phyloP scores from a whole-genome alignment of 1,284 basidiomycete species.

The Caloboletus firmus region DNA sequence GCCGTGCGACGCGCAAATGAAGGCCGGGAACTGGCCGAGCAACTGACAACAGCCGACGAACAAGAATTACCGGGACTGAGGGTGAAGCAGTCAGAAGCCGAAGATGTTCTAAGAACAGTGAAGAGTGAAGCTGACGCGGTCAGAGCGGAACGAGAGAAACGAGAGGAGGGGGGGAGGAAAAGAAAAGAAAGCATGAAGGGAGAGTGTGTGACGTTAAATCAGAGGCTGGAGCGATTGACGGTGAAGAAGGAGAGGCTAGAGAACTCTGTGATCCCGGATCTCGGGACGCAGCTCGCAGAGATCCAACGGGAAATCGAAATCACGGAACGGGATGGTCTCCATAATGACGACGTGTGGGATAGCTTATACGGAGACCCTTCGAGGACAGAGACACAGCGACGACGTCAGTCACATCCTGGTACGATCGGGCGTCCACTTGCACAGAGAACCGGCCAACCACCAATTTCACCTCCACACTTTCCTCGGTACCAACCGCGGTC shows the following conservation, averaged over 20 bases:
- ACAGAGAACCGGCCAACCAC: conserved; percentile 18
- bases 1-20: conserved; percentile 68
- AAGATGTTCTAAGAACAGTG: conserved; percentile 39
- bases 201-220: conserved; percentile 46
- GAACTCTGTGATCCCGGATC: conserved; percentile 45
- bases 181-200: conserved; percentile 54
- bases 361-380: conserved; percentile 12
- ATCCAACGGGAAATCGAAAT: conserved; percentile 50
- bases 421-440: conserved; percentile 26
- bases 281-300: conserved; percentile 54
- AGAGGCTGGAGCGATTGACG: conserved; percentile 53
- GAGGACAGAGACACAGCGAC: conserved; percentile 22
- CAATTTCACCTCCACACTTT: conserved; percentile 27
- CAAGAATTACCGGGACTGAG: conserved; percentile 49
- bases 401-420: conserved; percentile 32
- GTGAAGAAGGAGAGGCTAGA: conserved; percentile 58
- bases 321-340: conserved; percentile 32
- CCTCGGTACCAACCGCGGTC: conserved; percentile 31
- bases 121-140: conserved; percentile 41
- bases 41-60: conserved; percentile 51
- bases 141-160: conserved; percentile 50
- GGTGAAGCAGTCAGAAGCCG: conserved; percentile 50
- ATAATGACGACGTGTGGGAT: conserved; percentile 21
- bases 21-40: conserved; percentile 56
- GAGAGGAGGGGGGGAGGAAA: conserved; percentile 56